phyloP scores from a whole-genome alignment of 2,329 filamentous ascomycete genomes.

The Lasiodiplodia gonubiensis region DNA sequence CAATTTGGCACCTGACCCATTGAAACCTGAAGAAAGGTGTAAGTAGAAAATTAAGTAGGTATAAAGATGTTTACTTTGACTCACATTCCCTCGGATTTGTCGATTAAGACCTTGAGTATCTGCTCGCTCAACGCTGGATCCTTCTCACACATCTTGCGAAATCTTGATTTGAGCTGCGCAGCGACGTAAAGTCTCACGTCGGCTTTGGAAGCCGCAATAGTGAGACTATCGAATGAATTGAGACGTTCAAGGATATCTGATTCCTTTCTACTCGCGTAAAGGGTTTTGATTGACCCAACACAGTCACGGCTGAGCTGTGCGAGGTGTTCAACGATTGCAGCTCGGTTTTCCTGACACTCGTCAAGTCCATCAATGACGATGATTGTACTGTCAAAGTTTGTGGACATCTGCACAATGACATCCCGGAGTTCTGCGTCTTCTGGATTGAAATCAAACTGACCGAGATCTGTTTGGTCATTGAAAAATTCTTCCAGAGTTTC shows the following conservation, averaged over 20 bases:
- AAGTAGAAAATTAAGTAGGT: too few species aligned
- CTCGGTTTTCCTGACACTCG: not conserved
- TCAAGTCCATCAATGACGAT: conserved; percentile 11
- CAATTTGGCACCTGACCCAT: conserved; percentile 18
- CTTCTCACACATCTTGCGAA: not conserved
- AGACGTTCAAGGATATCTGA: not conserved
- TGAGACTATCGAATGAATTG: not conserved
- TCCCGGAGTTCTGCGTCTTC: not conserved
- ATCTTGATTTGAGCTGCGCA: not conserved
- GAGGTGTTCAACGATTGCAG: not conserved
- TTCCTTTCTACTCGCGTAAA: conserved; percentile 1
- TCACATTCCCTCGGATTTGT: conserved; percentile 9
- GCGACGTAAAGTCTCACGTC: conserved; percentile 1
- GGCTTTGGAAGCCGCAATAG: not conserved
- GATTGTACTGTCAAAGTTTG: not conserved
- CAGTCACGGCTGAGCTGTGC: not conserved
- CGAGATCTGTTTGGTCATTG: not conserved
- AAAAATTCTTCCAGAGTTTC: not conserved
- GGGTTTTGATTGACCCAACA: not conserved
- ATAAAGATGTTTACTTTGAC: not conserved
- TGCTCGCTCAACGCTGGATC: not conserved
- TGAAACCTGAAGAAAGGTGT: not conserved
- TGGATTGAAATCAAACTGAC: not conserved
- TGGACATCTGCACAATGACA: not conserved
- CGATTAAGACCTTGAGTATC: not conserved